Percentiles rank a stretch among this genome's conserved stretches.
Evolutionary conservation across 768 basidiomycete genomes (phyloP).

Genomic region (Agrocybe pediades): DNA sequence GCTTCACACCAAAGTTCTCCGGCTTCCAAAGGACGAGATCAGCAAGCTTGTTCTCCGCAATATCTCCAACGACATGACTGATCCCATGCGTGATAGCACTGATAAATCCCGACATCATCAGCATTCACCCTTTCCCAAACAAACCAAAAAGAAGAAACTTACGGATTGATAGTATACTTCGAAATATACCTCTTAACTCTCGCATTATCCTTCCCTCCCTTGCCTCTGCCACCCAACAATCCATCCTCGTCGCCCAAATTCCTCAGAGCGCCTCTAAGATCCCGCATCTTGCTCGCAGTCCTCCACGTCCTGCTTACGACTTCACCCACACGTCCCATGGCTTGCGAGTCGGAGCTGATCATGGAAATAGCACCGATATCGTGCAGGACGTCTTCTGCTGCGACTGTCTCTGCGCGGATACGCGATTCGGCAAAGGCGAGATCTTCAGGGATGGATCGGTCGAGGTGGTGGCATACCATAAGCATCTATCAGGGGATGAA

Average conservation of each 20-base stretch:
- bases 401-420: constrained; percentile 94
- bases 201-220: constrained; percentile 70
- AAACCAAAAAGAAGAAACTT: constrained; percentile 30
- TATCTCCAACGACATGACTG: constrained; percentile 80
- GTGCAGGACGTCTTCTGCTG: constrained; percentile 95
- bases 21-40: constrained; percentile 97
- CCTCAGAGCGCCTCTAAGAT: constrained; percentile 71
- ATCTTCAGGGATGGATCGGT: constrained; percentile 89
- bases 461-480: constrained; percentile 99
- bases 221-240: neutral
- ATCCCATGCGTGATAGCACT: constrained; percentile 96
- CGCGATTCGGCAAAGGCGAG: constrained; percentile 96
- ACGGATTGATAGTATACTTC: constrained; percentile 99
- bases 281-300: constrained; percentile 93
- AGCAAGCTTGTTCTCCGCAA: constrained; percentile 81
- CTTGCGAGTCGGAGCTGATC: constrained; percentile 96
- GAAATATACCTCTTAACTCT: constrained; percentile 94
- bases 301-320: constrained; percentile 93
- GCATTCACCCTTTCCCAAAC: neutral
- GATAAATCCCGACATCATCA: constrained; percentile 6
- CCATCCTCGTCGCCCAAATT: constrained; percentile 64
- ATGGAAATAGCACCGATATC: constrained; percentile 94
- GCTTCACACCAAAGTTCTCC: constrained; percentile 89
- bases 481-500: constrained; percentile 69
- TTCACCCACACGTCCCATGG: constrained; percentile 98